Evolutionary conservation across 768 basidiomycete species (phyloP).

Genomic region (Pisolithus marmoratus): DNA sequence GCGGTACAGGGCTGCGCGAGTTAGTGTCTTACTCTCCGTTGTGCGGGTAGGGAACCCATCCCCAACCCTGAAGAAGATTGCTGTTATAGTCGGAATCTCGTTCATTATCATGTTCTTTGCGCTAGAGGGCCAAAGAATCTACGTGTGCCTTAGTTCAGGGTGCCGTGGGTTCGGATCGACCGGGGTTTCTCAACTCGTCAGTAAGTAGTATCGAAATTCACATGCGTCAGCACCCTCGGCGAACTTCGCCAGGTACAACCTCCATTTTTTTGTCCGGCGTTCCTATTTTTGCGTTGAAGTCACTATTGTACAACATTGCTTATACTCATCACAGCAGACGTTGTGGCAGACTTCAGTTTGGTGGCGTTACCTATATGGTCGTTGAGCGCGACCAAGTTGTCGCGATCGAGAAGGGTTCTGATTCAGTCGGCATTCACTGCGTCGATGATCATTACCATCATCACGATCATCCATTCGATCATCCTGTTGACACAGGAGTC

Average conservation of each 20-base stretch:
- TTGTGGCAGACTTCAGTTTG: slow-evolving; percentile 16
- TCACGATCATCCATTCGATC: slow-evolving; percentile 14
- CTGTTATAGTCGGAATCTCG: slow-evolving; percentile 6
- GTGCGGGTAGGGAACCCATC: slow-evolving; percentile 17
- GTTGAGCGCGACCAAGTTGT: slow-evolving; percentile 10
- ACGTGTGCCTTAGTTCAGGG: not conserved
- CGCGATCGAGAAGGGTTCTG: slow-evolving; percentile 11
- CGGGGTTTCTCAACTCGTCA: slow-evolving; percentile 13
- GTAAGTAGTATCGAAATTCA: slow-evolving; percentile 11
- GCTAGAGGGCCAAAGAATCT: slow-evolving; percentile 7
- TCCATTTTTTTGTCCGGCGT: not conserved
- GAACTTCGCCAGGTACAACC: not conserved
- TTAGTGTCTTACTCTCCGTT: slow-evolving; percentile 20
- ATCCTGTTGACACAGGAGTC: slow-evolving; percentile 1
- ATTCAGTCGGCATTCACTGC: slow-evolving; percentile 18
- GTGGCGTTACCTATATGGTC: slow-evolving; percentile 14
- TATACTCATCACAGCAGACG: slow-evolving; percentile 13
- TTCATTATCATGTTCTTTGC: slow-evolving; percentile 12
- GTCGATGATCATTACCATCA: slow-evolving; percentile 13
- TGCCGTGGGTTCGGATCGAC: slow-evolving; percentile 8
- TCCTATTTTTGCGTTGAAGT: too few relatives aligned
- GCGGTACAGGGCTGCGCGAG: slow-evolving; percentile 14
- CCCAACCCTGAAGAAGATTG: slow-evolving; percentile 2
- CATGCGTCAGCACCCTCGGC: not conserved
- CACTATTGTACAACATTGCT: not conserved